Evolutionary conservation across 1,284 basidiomycete species (phyloP).

Genomic region (Cryptococcus sp.): DNA sequence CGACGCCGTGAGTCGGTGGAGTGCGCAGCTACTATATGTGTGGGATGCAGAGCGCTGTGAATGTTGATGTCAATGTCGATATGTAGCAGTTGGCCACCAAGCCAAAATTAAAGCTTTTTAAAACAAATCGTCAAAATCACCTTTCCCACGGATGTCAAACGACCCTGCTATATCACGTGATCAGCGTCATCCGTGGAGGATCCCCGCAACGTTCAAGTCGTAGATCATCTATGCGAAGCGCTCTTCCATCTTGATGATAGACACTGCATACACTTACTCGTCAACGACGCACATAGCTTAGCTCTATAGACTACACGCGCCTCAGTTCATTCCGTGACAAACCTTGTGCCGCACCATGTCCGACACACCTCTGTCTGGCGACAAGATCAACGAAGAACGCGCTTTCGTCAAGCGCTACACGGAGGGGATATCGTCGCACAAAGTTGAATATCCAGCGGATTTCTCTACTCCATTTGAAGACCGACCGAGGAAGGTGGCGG

Average conservation of each 20-base stretch:
- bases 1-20: no score
- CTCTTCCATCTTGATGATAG: no score
- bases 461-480: conserved; percentile 73
- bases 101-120: background rate
- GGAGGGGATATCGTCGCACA: conserved; percentile 67
- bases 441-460: conserved; percentile 70
- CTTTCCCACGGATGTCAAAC: conserved; percentile 2
- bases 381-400: conserved; percentile 63
- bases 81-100: background rate
- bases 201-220: no score
- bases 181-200: no score
- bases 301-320: background rate
- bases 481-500: conserved; percentile 70
- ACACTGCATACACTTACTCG: no score
- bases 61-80: background rate
- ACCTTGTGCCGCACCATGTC: conserved; percentile 6
- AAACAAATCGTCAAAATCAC: no score
- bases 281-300: no score
- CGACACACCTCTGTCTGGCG: conserved; percentile 50
- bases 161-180: no score
- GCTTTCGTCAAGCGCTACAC: conserved; percentile 72
- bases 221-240: no score
- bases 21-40: no score
- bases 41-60: no score
- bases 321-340: background rate